A percentile compares a stretch with the other conserved stretches of the same genome.
Evolutionary conservation across 2,329 filamentous ascomycete genomes (phyloP).

Genomic region (Ophiostoma australiae): DNA sequence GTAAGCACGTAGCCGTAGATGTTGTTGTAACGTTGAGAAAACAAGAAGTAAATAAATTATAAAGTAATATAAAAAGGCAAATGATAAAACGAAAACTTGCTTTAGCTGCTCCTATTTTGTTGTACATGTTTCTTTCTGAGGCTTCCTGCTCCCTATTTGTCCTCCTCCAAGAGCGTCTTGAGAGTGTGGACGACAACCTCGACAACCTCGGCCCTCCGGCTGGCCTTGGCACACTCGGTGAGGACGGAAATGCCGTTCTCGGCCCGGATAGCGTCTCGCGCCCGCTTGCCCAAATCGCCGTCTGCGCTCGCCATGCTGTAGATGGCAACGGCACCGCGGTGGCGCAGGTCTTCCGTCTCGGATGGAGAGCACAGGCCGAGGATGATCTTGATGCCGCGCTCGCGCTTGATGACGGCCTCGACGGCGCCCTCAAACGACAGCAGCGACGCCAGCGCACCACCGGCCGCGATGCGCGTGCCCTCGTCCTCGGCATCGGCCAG

Average conservation of each 20-base stretch:
- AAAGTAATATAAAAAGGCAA: background rate
- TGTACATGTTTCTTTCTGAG: background rate
- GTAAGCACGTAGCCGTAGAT: background rate
- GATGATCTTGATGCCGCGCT: constrained; percentile 70
- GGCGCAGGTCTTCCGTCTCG: constrained; percentile 61
- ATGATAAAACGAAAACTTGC: background rate
- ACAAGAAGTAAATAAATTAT: background rate
- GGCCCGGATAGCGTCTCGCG: constrained; percentile 54
- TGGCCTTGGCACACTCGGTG: constrained; percentile 65
- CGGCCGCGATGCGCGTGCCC: constrained; percentile 74
- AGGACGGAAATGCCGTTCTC: constrained; percentile 63
- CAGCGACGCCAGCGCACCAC: constrained; percentile 80
- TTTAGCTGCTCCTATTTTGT: background rate
- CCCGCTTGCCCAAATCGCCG: constrained; percentile 59
- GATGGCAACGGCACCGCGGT: constrained; percentile 70
- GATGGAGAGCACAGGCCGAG: constrained; percentile 78
- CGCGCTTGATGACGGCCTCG: constrained; percentile 62
- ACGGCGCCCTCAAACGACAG: constrained; percentile 74
- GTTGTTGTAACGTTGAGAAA: background rate
- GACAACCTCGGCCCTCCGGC: constrained; percentile 63
- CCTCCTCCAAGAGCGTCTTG: constrained; percentile 56
- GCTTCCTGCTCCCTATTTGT: constrained; percentile 10
- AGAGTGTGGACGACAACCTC: constrained; percentile 66
- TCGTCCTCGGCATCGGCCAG: constrained; percentile 81
- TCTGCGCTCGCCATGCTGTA: constrained; percentile 62